Percentiles rank a stretch among this genome's conserved stretches.
Evolutionary conservation across 2,329 filamentous ascomycete species (phyloP).

Genomic region (Rutstroemia sp.): DNA sequence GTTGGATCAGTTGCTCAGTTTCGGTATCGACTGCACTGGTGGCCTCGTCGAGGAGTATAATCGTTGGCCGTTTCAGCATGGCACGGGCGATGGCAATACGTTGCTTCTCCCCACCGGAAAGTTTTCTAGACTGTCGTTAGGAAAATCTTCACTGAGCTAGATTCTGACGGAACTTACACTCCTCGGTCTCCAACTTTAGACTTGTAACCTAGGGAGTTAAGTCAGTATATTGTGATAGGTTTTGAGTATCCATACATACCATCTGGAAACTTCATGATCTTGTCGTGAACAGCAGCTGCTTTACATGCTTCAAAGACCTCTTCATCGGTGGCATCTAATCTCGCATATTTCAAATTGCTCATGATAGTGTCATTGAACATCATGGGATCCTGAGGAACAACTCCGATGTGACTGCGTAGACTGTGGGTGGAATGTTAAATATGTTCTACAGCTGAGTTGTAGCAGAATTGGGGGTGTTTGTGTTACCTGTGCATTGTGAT

Average conservation of each 20-base stretch:
- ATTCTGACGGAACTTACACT: constrained; percentile 40
- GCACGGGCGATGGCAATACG: constrained; percentile 82
- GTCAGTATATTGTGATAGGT: too few species aligned
- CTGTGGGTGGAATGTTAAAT: constrained; percentile 11
- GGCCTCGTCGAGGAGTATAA: constrained; percentile 89
- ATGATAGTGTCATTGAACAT: constrained; percentile 46
- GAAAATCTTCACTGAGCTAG: background rate
- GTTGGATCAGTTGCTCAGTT: constrained; percentile 88
- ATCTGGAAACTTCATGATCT: constrained; percentile 48
- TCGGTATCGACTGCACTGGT: constrained; percentile 92
- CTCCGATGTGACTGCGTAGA: constrained; percentile 38
- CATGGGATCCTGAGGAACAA: constrained; percentile 51
- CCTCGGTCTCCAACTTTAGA: constrained; percentile 37
- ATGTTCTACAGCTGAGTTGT: constrained; percentile 26
- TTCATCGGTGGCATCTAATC: constrained; percentile 22
- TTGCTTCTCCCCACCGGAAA: constrained; percentile 83
- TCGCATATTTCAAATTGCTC: constrained; percentile 28
- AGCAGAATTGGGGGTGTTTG: constrained; percentile 31
- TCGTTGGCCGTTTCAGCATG: constrained; percentile 85
- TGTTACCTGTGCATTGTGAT: constrained; percentile 39
- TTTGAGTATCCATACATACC: constrained; percentile 35
- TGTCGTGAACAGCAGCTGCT: constrained; percentile 51
- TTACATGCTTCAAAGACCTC: constrained; percentile 41
- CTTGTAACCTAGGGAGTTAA: constrained; percentile 30
- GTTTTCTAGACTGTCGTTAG: constrained; percentile 66